phyloP scores from a whole-genome alignment of 805 yeast genomes.

The Candida ipomoeae region DNA sequence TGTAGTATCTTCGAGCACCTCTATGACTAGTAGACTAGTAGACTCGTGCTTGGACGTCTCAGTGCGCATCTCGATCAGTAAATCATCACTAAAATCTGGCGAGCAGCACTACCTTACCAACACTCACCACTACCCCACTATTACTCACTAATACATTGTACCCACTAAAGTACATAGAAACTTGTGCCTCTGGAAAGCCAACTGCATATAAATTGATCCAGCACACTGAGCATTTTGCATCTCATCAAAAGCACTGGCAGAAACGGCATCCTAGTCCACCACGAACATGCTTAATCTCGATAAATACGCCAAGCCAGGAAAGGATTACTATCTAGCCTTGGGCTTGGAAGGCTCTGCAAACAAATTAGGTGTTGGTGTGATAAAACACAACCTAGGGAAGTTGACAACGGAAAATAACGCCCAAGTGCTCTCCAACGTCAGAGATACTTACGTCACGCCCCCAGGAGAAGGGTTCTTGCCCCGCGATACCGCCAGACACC shows the following conservation, averaged over 20 bases:
- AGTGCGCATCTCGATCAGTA: neutral
- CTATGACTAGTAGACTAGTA: neutral
- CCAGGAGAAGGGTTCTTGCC: constrained; percentile 99
- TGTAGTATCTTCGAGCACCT: neutral
- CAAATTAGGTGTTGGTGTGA: constrained; percentile 90
- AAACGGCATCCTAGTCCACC: neutral
- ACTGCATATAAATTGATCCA: neutral
- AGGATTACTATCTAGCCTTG: constrained; percentile 61
- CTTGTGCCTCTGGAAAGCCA: neutral
- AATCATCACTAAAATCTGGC: neutral
- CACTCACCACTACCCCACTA: neutral
- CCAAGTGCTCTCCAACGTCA: constrained; percentile 75
- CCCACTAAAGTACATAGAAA: neutral
- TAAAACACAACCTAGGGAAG: constrained; percentile 66
- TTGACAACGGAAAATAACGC: constrained; percentile 59
- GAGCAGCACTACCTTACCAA: neutral
- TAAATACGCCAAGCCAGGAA: constrained; percentile 36
- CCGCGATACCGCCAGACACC: constrained; percentile 94
- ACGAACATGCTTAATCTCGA: constrained; percentile 39
- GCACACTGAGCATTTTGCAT: neutral
- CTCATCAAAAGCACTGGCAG: neutral
- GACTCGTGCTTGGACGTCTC: neutral
- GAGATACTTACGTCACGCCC: constrained; percentile 94
- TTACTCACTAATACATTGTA: neutral
- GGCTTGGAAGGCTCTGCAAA: constrained; percentile 98